A percentile compares a stretch with the other conserved stretches of the same genome.
Conservation (phyloP, 441 rosid species). For the Metrosideros polymorpha region DNA sequence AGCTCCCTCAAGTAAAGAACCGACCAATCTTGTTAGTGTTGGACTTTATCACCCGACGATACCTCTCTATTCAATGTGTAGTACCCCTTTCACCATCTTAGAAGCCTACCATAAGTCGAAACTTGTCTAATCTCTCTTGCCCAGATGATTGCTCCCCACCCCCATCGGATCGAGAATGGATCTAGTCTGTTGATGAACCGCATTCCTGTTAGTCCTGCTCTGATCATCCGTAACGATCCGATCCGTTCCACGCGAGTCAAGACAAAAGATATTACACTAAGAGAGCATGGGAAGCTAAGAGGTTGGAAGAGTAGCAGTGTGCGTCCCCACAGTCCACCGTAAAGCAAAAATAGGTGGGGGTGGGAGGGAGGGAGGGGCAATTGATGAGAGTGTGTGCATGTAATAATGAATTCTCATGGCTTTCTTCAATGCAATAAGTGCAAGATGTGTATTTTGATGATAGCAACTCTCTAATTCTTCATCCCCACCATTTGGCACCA, state of each 20-base stretch:
- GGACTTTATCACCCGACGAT: not conserved
- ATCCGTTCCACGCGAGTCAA: not conserved
- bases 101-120: rapidly evolving
- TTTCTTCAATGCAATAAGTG: conserved; percentile 39
- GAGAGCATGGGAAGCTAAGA: not conserved
- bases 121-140: not conserved
- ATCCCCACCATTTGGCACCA: not conserved
- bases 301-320: not conserved
- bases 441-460: conserved; percentile 2
- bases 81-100: rapidly evolving
- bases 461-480: not conserved
- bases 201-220: rapidly evolving
- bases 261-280: not conserved
- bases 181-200: rapidly evolving
- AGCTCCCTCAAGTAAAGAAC: not conserved
- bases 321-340: not conserved
- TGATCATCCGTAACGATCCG: not conserved
- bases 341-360: not conserved
- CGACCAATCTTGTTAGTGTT: rapidly evolving
- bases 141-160: rapidly evolving
- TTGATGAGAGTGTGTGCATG: not conserved
- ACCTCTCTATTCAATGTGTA: not conserved
- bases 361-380: no score
- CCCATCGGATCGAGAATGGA: rapidly evolving
- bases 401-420: conserved; percentile 2